These are phyloP conservation scores for Globisporangium middletonii DNA, from an alignment of 352 stramenopile species.

Conservation along the genomic window DNA sequence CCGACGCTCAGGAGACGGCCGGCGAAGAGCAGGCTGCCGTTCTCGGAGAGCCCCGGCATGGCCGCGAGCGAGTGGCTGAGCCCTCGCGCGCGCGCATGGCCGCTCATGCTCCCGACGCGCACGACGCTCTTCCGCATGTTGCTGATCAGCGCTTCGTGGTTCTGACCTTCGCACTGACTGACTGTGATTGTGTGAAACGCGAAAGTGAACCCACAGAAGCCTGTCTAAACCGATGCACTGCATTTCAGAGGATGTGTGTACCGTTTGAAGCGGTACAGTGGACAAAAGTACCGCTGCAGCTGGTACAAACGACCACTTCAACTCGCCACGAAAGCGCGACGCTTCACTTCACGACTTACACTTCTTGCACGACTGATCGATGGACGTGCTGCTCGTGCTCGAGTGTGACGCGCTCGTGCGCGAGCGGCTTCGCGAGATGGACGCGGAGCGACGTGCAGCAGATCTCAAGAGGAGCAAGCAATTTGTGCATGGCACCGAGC, in stretches of 20 bases:
- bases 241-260: too few relatives aligned
- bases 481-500: too few relatives aligned
- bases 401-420: conserved; percentile 37
- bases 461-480: not conserved
- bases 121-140: conserved; percentile 14
- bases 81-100: not conserved
- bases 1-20: conserved; percentile 54
- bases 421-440: conserved; percentile 38
- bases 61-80: conserved; percentile 4
- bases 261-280: too few relatives aligned
- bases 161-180: too few relatives aligned
- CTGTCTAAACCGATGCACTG: too few relatives aligned
- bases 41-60: conserved; percentile 8
- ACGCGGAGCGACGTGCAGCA: conserved; percentile 10
- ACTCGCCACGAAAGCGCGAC: too few relatives aligned
- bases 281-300: too few relatives aligned
- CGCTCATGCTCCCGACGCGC: conserved; percentile 11
- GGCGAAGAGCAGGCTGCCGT: conserved; percentile 54
- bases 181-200: too few relatives aligned
- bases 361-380: conserved; percentile 6
- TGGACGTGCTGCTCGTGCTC: conserved; percentile 53
- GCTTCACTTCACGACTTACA: too few relatives aligned
- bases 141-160: too few relatives aligned
- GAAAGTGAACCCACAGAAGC: too few relatives aligned
- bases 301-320: too few relatives aligned